Evolutionary conservation across 495 filamentous ascomycete species (phyloP), one percentile per base, ranked within the genome.

Genomic region (Penicillium bialowiezense): DNA sequence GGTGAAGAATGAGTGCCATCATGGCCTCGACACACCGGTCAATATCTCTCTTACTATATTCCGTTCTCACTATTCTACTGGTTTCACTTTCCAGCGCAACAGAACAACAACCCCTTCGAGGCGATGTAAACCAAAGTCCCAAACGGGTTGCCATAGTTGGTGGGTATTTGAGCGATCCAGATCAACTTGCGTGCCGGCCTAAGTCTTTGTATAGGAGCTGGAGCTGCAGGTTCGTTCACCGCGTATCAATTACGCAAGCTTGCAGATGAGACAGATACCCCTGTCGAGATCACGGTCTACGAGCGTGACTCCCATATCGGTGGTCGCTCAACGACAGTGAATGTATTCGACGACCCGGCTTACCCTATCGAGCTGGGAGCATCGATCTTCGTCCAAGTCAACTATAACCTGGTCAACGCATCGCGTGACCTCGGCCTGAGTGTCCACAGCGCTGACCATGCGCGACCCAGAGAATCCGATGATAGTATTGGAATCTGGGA

Each of bases 331-430:
- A 93, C 90, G 6, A 97, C 93, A 15, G 86, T 97, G 28, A 77
- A 95, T 62, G 87, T 83, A 0, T 90, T 87, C 52, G 81, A 82
- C 52, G 76, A 93, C 56, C 75, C 85, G 4, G 58, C 73, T 0
- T 67, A 82, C 37, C 89, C 88, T 5, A 79, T 96, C 38, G 93
- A 99, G 55, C 78, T 97, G 1, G 93, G 93, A 7, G 95, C 88
- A 29, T 91, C 84, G 24, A 95, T 97, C 55, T 99, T 99, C 60
- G 90, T 97, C 21, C 63, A 87, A 35, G 80, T 89, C 35, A 99
- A 99, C 62, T 68, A 82, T 13, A 95, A 91, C 58, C 80, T 97
- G 10, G 80, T 84, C 50, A 80, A 84, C 38, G 87, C 91, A 0
- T 79, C 85, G n/a, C 72, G 79, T 19, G 76, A 84, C 34, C 88